A percentile compares a stretch with the other conserved stretches of the same genome.
Evolutionary conservation across 2,329 filamentous ascomycete genomes (phyloP).

Genomic region (Domatiomyces globalis): DNA sequence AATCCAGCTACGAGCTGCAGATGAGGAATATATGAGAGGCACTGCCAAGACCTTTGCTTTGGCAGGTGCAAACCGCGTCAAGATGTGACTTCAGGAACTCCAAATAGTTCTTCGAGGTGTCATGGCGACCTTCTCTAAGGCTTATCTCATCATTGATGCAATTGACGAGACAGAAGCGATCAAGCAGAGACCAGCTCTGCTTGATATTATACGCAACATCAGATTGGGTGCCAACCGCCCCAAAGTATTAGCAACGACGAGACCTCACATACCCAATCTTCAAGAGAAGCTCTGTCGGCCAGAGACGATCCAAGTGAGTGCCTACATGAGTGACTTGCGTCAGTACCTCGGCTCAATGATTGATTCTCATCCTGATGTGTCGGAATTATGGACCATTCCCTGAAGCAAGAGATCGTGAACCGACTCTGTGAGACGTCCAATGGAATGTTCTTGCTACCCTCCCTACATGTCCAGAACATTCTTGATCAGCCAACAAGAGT

Average conservation of each 20-base stretch:
- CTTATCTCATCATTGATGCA: constrained; percentile 20
- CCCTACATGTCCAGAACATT: constrained; percentile 21
- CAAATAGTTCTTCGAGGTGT: constrained; percentile 12
- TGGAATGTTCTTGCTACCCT: constrained; percentile 22
- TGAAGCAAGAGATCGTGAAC: constrained; percentile 16
- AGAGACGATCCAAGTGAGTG: constrained; percentile 9
- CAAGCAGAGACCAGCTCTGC: constrained; percentile 10
- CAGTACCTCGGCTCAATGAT: constrained; percentile 17
- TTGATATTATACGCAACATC: constrained; percentile 12
- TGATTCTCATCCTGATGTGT: constrained; percentile 10
- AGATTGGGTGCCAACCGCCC: constrained; percentile 3
- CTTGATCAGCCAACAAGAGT: constrained; percentile 20
- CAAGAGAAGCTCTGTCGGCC: constrained; percentile 7
- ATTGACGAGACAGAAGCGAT: constrained; percentile 19
- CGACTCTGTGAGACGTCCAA: constrained; percentile 18
- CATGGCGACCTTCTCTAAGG: constrained; percentile 9
- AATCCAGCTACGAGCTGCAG: too few species aligned
- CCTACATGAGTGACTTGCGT: constrained; percentile 15
- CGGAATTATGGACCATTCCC: constrained; percentile 18
- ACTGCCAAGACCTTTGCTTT: too few species aligned
- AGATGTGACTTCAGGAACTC: constrained; percentile 15
- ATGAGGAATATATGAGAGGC: too few species aligned
- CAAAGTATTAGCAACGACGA: constrained; percentile 15
- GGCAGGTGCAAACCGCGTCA: too few species aligned
- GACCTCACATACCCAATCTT: constrained; percentile 11